Conservation (phyloP, 768 basidiomycete genomes). For the Russula brevipes region DNA sequence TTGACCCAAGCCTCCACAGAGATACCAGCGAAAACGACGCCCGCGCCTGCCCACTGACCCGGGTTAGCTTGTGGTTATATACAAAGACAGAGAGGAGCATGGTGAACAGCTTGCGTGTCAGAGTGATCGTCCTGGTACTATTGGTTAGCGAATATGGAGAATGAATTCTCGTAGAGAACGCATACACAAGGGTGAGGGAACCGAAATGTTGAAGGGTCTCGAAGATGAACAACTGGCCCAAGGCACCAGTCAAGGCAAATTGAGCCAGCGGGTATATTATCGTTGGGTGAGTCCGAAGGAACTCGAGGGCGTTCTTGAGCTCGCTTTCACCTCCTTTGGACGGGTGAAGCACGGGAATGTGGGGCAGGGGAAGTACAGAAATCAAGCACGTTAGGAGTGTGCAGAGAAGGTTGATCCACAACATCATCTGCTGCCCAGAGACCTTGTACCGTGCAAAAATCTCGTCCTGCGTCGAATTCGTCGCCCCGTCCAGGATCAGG, state of each 20-base stretch:
- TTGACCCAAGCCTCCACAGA: slow-evolving; percentile 91
- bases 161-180: slow-evolving; percentile 14
- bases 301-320: slow-evolving; percentile 61
- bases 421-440: slow-evolving; percentile 98
- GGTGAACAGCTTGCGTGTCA: slow-evolving; percentile 95
- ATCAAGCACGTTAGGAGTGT: slow-evolving; percentile 67
- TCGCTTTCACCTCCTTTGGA: slow-evolving; percentile 55
- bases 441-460: slow-evolving; percentile 76
- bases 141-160: slow-evolving; percentile 17
- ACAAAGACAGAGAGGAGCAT: slow-evolving; percentile 94
- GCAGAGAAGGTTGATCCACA: slow-evolving; percentile 90
- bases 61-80: slow-evolving; percentile 79
- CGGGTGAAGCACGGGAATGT: slow-evolving; percentile 79
- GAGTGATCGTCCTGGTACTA: slow-evolving; percentile 72
- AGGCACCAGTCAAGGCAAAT: slow-evolving; percentile 85
- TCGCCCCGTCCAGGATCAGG: slow-evolving; percentile 85
- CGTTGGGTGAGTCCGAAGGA: slow-evolving; percentile 72
- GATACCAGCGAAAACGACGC: slow-evolving; percentile 91
- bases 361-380: slow-evolving; percentile 66
- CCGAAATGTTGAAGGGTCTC: slow-evolving; percentile 92
- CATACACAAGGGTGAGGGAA: slow-evolving; percentile 81
- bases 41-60: slow-evolving; percentile 93
- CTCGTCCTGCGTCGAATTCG: slow-evolving; percentile 96
- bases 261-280: slow-evolving; percentile 68
- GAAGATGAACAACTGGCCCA: slow-evolving; percentile 97